Conservation (phyloP, 345 rosid genomes). For the Luvunga scandens region DNA sequence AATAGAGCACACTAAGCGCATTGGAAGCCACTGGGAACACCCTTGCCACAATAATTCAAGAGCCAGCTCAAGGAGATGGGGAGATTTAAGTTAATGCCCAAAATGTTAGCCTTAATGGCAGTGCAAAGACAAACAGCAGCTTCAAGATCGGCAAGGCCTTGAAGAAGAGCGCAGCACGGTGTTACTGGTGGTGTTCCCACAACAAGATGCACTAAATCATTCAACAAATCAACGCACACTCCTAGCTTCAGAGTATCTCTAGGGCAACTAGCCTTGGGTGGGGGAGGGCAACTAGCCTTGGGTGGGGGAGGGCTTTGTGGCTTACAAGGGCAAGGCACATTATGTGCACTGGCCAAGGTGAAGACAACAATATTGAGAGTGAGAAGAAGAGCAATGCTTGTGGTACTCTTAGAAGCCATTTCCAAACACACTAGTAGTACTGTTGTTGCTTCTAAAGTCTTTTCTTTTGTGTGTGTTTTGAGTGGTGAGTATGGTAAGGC, state of each 20-base stretch:
- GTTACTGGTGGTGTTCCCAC: constrained; percentile 11
- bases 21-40: constrained; percentile 12
- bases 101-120: constrained; percentile 16
- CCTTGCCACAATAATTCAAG: constrained; percentile 18
- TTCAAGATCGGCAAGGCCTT: constrained; percentile 16
- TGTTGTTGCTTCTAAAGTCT: no score
- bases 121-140: constrained; percentile 28
- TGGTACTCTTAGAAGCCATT: constrained; percentile 26
- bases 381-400: constrained; percentile 19
- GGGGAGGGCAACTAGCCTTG: constrained; percentile 8
- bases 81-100: constrained; percentile 16
- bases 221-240: constrained; percentile 11
- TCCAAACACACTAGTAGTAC: no score
- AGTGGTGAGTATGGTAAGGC: neutral
- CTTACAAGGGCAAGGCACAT: constrained; percentile 1
- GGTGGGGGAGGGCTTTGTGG: neutral
- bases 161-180: constrained; percentile 13
- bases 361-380: constrained; percentile 21
- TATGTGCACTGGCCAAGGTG: constrained; percentile 22
- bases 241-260: constrained; percentile 17
- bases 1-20: neutral
- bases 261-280: constrained; percentile 11
- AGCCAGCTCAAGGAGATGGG: constrained; percentile 18
- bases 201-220: constrained; percentile 9
- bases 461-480: neutral